Conservation (phyloP, 2,329 filamentous ascomycete species). For the Alternaria brassicae region DNA sequence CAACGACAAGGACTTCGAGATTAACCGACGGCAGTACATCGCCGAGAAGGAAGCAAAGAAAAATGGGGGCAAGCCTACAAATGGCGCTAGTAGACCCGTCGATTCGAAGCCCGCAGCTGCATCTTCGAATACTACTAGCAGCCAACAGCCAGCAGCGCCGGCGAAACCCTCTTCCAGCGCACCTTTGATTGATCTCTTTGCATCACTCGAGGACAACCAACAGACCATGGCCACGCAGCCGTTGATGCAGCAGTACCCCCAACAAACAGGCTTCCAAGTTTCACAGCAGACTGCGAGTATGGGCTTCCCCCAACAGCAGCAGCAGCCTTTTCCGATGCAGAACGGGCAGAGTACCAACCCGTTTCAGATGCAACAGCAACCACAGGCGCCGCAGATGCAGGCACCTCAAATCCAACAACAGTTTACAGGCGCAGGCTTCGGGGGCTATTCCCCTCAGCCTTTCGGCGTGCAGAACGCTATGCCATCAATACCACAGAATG, state of each 20-base stretch:
- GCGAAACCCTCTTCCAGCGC: constrained; percentile 29
- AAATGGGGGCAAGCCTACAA: constrained; percentile 53
- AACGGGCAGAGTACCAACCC: constrained; percentile 77
- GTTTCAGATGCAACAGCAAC: constrained; percentile 76
- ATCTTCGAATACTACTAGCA: constrained; percentile 35
- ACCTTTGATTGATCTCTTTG: constrained; percentile 46
- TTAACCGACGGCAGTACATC: constrained; percentile 89
- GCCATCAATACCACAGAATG: constrained; percentile 60
- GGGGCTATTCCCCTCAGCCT: constrained; percentile 76
- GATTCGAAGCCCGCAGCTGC: constrained; percentile 42
- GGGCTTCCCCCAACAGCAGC: constrained; percentile 43
- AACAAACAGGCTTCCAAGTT: constrained; percentile 43
- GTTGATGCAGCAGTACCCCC: constrained; percentile 44
- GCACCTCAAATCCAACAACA: constrained; percentile 62
- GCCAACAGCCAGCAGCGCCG: constrained; percentile 30
- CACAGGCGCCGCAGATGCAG: constrained; percentile 62
- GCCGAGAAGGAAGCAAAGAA: constrained; percentile 81
- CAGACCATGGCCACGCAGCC: constrained; percentile 47
- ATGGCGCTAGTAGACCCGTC: constrained; percentile 47
- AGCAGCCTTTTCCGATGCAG: constrained; percentile 63
- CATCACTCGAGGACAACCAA: constrained; percentile 45
- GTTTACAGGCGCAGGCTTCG: constrained; percentile 80
- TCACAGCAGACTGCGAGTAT: constrained; percentile 53
- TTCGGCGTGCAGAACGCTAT: constrained; percentile 53
- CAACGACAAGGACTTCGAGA: constrained; percentile 92